Conservation (phyloP, 164 flowering plant genomes). For the Hamamelis virginiana region DNA sequence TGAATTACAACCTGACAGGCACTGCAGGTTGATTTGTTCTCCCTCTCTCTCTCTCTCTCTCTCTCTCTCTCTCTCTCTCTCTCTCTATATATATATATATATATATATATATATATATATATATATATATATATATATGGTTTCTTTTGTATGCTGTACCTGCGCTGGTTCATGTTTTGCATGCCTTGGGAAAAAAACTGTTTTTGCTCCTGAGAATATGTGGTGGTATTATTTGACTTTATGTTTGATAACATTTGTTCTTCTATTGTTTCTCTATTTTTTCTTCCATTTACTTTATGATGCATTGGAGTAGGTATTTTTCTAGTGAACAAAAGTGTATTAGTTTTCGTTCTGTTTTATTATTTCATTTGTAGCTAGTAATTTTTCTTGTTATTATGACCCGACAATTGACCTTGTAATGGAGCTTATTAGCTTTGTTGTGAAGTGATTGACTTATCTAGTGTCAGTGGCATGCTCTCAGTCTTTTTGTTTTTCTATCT, state of each 20-base stretch:
- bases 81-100: too few species aligned
- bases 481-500: conserved; percentile 5
- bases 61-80: too few species aligned
- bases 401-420: background rate
- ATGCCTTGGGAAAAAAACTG: background rate
- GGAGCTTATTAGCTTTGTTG: background rate
- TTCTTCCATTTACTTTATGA: background rate
- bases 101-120: too few species aligned
- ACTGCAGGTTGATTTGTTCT: too few species aligned
- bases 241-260: too few species aligned
- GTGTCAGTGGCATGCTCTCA: background rate
- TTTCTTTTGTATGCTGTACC: background rate
- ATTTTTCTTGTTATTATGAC: conserved; percentile 4
- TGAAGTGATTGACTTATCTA: background rate
- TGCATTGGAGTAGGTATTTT: background rate
- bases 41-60: too few species aligned
- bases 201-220: background rate
- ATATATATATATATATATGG: background rate
- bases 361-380: background rate
- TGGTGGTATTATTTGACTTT: background rate
- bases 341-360: background rate
- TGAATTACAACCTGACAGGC: too few species aligned
- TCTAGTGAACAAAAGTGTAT: background rate
- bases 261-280: background rate
- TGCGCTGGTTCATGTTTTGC: background rate